A percentile compares a stretch with the other conserved stretches of the same genome.
phyloP scores from a whole-genome alignment of 2,329 filamentous ascomycete species.

The Aspergillus transmontanensis region DNA sequence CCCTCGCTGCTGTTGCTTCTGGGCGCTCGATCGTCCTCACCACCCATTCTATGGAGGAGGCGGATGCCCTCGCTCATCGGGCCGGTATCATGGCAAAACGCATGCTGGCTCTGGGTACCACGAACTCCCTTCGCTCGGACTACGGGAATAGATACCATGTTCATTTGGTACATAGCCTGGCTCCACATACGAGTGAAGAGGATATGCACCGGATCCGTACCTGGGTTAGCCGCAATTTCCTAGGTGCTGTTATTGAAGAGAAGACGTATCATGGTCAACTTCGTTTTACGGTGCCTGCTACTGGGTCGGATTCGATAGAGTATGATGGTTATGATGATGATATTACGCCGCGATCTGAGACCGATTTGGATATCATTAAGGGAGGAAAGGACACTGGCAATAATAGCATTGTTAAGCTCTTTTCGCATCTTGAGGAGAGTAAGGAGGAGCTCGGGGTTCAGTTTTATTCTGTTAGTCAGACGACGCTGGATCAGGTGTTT shows the following conservation, averaged over 20 bases:
- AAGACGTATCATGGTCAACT: constrained; percentile 84
- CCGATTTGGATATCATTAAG: not conserved
- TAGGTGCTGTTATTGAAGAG: constrained; percentile 68
- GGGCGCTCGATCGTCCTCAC: constrained; percentile 85
- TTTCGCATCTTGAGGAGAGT: constrained; percentile 72
- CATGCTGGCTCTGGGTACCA: constrained; percentile 83
- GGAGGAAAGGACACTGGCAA: not conserved
- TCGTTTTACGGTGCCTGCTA: constrained; percentile 72
- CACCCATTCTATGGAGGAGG: constrained; percentile 95
- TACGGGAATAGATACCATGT: constrained; percentile 81
- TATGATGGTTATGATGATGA: not conserved
- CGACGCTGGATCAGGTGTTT: constrained; percentile 89
- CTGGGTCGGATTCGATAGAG: not conserved
- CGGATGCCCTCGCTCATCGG: constrained; percentile 79
- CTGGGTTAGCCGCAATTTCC: constrained; percentile 67
- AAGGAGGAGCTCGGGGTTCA: constrained; percentile 71
- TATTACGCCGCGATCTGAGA: not conserved
- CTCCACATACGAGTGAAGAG: constrained; percentile 69
- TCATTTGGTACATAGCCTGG: constrained; percentile 74
- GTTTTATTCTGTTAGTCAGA: constrained; percentile 84
- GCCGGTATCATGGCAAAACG: constrained; percentile 83
- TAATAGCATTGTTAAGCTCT: constrained; percentile 57
- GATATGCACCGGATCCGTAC: constrained; percentile 68
- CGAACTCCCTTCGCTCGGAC: constrained; percentile 69
- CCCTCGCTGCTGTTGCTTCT: constrained; percentile 70